A percentile compares a stretch with the other conserved stretches of the same genome.
Conservation (phyloP, 257 asterid genomes). For the Petrea volubilis region DNA sequence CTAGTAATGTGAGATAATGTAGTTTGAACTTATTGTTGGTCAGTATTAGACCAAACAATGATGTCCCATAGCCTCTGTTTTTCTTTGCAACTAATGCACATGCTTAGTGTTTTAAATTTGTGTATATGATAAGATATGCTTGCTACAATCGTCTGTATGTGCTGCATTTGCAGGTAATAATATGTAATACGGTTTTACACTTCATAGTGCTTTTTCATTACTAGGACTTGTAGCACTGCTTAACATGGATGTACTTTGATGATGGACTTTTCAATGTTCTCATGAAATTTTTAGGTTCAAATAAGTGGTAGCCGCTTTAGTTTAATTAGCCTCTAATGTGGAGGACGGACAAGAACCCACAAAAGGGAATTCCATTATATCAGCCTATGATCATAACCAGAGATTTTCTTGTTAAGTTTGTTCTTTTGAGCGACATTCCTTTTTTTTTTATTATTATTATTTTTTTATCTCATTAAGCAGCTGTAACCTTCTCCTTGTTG, state of each 20-base stretch:
- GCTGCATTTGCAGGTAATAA: background rate
- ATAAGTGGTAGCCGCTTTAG: background rate
- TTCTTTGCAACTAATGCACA: background rate
- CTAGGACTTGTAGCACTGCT: background rate
- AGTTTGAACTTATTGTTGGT: background rate
- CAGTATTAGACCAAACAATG: background rate
- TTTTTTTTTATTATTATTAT: background rate
- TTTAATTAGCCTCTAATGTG: slow-evolving; percentile 8
- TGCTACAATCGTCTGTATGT: background rate
- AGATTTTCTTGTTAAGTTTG: background rate
- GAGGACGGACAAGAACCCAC: background rate
- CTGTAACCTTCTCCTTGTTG: background rate
- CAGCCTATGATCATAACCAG: background rate
- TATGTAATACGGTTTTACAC: background rate
- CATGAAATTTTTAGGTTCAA: background rate
- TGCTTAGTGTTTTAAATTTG: background rate
- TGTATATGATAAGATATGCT: background rate
- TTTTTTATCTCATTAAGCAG: background rate
- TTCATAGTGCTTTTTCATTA: background rate
- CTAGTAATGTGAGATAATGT: too few relatives aligned
- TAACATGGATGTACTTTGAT: background rate
- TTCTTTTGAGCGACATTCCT: background rate
- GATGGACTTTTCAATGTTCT: background rate
- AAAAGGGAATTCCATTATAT: background rate
- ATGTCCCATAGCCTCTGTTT: background rate